Percentiles rank a stretch among this genome's conserved stretches.
Conservation (phyloP, 2,329 filamentous ascomycete species). For the Trichoderma afroharzianum region DNA sequence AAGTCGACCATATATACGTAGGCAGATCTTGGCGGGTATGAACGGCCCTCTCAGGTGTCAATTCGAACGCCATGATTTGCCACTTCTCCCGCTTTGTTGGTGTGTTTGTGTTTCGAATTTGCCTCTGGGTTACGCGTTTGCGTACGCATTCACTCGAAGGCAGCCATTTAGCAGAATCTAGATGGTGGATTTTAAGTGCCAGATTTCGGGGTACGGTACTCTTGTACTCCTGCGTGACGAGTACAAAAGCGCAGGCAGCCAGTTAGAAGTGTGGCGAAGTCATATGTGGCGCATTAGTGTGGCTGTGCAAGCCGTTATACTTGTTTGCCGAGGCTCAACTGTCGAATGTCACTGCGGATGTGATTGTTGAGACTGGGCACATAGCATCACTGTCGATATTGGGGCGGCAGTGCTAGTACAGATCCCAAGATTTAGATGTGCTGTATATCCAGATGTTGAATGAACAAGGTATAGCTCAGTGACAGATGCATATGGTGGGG, state of each 20-base stretch:
- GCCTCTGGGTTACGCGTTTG: constrained; percentile 3
- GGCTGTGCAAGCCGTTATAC: not conserved
- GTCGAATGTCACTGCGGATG: not conserved
- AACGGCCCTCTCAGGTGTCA: not conserved
- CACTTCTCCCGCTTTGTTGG: not conserved
- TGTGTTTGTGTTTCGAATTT: not conserved
- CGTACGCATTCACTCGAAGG: constrained; percentile 6
- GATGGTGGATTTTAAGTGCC: not conserved
- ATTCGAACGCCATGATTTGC: not conserved
- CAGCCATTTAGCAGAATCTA: not conserved
- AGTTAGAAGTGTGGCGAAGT: not conserved
- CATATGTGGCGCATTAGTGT: not conserved
- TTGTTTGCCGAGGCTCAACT: not conserved
- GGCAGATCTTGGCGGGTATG: not conserved
- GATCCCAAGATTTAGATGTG: no score
- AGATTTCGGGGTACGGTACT: not conserved
- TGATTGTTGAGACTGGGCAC: not conserved
- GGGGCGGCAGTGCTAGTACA: no score
- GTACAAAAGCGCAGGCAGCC: not conserved
- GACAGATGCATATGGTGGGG: no score
- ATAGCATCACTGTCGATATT: no score
- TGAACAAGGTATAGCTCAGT: no score
- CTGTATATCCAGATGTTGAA: no score
- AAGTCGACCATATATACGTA: not conserved
- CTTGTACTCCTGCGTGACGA: not conserved